Base-by-base conservation (phyloP, 805 yeast species). In the Candida taoyuanica region DNA sequence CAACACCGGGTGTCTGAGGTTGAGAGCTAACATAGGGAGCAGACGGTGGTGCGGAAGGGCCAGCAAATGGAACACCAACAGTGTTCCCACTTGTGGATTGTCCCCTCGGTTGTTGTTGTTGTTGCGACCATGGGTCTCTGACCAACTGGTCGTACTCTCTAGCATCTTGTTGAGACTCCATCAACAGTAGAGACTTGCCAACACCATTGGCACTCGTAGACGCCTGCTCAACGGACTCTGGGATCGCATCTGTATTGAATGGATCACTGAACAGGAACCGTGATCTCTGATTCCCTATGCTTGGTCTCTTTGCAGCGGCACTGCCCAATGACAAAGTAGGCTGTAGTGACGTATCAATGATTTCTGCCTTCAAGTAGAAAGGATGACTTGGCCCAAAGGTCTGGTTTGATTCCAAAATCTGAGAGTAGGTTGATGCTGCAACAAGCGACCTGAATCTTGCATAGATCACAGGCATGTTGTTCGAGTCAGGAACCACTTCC, bases 191-290 rank as follows among this genome's bases (percentile, higher is more conserved):
- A 1, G 72, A 65, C 47, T 64, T 68, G 2, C 74, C 72, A 29
- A 56, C 55, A 28, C 64, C 68, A 40, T 60, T 59, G 12, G 60
- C 39, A 28, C 46, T 54, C 17, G 49, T 48, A 47, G 50, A 24
- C 39, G 44, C 16, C 27, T 29, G 44, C 25, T 47, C 50, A 16
- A 40, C 36, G 36, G 37, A 35, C 31, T 55, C 59, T 2, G 47
- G 33, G 17, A 52, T 41, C 5, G 52, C 29, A 17, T 63, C 67
- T 24, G 49, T 53, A n/a, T 54, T 59, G 49, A 73, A 73, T 8
- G 86, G 85, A 53, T 81, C 87, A 47, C 80, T 73, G 54, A 81
- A 81, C 27, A 81, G 65, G 51, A 81, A 80, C 48, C 86, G 68
- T n/a, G 85, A 78, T 48, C 85, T 63, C 53, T 76, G 81, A 39